phyloP scores from a whole-genome alignment of 371 early-diverging fungal genomes.

The Racocetra persica region DNA sequence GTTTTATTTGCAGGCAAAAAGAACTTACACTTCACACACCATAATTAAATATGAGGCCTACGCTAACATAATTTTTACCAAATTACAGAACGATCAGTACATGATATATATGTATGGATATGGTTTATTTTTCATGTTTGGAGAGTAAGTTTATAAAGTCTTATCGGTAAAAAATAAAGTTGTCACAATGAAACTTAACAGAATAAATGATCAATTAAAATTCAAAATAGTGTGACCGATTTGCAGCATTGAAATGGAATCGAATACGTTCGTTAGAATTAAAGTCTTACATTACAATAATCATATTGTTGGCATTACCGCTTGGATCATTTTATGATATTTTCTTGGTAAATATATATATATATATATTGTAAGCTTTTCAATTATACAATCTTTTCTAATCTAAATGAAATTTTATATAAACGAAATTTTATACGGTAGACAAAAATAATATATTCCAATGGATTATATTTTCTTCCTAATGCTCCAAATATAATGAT shows the following conservation, averaged over 20 bases:
- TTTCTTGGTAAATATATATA: neutral
- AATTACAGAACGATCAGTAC: constrained; percentile 29
- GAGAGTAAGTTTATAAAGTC: neutral
- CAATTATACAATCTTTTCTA: constrained; percentile 43
- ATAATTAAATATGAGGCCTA: no score
- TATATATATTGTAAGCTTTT: no score
- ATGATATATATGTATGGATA: constrained; percentile 35
- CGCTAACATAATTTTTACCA: no score
- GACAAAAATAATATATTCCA: constrained; percentile 59
- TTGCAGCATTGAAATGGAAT: neutral
- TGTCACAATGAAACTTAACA: neutral
- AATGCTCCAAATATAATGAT: constrained; percentile 47
- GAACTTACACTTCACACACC: no score
- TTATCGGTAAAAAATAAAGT: neutral
- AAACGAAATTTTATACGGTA: no score
- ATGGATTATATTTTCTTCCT: constrained; percentile 53
- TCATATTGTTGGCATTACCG: constrained; percentile 59
- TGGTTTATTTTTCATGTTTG: constrained; percentile 34
- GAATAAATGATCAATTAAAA: neutral
- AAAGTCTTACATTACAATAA: constrained; percentile 57
- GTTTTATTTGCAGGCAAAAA: no score
- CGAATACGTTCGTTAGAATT: constrained; percentile 45
- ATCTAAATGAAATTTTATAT: no score
- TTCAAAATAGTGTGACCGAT: constrained; percentile 17
- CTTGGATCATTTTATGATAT: constrained; percentile 60